Conservation (phyloP, 1,284 basidiomycete genomes). For the Pseudozyma hubeiensis region DNA sequence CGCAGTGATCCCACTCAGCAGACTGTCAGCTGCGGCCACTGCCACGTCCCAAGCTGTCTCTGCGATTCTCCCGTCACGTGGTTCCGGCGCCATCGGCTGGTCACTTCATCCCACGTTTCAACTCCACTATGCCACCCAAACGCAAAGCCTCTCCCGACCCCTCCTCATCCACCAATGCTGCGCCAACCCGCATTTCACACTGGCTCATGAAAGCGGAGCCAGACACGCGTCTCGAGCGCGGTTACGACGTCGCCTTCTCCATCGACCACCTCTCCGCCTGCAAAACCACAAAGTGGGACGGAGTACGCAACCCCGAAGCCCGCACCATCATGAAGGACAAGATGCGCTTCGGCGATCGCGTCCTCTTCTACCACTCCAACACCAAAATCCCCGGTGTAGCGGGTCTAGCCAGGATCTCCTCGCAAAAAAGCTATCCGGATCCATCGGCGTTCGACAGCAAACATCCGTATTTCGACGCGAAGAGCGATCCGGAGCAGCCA, state of each 20-base stretch:
- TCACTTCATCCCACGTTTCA: not conserved
- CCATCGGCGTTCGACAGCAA: slow-evolving; percentile 49
- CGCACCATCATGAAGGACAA: slow-evolving; percentile 84
- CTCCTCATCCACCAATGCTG: not conserved
- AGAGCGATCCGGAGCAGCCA: slow-evolving; percentile 80
- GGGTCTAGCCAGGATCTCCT: slow-evolving; percentile 50
- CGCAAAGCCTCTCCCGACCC: slow-evolving; percentile 16
- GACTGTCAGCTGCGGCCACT: not conserved
- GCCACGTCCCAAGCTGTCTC: not conserved
- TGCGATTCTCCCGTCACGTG: slow-evolving; percentile 5
- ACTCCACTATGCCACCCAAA: slow-evolving; percentile 29
- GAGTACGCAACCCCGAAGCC: slow-evolving; percentile 89
- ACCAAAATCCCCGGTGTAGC: slow-evolving; percentile 82
- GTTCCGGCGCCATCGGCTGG: not conserved
- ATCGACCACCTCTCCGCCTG: slow-evolving; percentile 51
- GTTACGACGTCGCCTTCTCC: slow-evolving; percentile 63
- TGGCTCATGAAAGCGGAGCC: slow-evolving; percentile 68
- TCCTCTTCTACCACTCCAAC: slow-evolving; percentile 88
- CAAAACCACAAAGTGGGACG: slow-evolving; percentile 84
- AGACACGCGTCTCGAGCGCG: slow-evolving; percentile 55
- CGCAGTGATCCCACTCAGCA: not conserved
- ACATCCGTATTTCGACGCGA: slow-evolving; percentile 92
- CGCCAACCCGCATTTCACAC: slow-evolving; percentile 7
- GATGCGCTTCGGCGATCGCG: slow-evolving; percentile 87
- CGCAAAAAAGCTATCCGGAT: slow-evolving; percentile 46